phyloP scores from a whole-genome alignment of 208 protist genomes.

The Novymonas esmeraldas region DNA sequence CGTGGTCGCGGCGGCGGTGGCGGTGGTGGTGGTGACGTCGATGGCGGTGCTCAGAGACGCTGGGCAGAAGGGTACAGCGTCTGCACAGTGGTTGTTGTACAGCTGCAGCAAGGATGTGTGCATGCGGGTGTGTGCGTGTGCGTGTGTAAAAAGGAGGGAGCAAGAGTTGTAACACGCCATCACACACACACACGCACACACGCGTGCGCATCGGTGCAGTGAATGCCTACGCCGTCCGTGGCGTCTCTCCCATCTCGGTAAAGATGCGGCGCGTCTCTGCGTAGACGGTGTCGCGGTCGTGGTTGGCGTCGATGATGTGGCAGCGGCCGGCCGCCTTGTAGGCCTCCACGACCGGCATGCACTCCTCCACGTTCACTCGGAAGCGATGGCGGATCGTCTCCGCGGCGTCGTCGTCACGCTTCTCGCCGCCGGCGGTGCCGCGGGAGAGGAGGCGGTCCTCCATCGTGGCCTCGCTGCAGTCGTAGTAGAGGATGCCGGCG shows the following conservation, averaged over 20 bases:
- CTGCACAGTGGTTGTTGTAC: too few relatives aligned
- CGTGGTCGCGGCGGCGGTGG: too few relatives aligned
- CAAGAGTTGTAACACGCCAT: neutral
- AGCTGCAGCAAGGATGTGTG: too few relatives aligned
- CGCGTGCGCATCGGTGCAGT: too few relatives aligned
- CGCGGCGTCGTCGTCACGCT: constrained; percentile 77
- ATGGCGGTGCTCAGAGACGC: too few relatives aligned
- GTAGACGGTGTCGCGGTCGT: constrained; percentile 69
- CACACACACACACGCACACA: neutral
- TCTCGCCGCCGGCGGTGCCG: constrained; percentile 27
- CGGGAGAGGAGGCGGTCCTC: constrained; percentile 66
- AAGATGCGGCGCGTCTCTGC: constrained; percentile 55
- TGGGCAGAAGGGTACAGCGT: too few relatives aligned
- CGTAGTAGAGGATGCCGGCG: constrained; percentile 76
- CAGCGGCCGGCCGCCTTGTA: constrained; percentile 72
- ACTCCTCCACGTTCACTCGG: constrained; percentile 76
- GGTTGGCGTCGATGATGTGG: constrained; percentile 70
- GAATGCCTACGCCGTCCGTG: constrained; percentile 20
- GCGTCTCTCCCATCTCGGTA: constrained; percentile 47
- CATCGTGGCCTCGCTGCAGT: constrained; percentile 82
- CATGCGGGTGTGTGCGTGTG: too few relatives aligned
- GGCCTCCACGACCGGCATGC: constrained; percentile 82
- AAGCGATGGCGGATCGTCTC: constrained; percentile 81
- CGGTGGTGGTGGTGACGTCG: too few relatives aligned
- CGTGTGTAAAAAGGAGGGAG: too few relatives aligned